Conservation (phyloP, 2,329 filamentous ascomycete genomes). For the Colletotrichum trifolii region DNA sequence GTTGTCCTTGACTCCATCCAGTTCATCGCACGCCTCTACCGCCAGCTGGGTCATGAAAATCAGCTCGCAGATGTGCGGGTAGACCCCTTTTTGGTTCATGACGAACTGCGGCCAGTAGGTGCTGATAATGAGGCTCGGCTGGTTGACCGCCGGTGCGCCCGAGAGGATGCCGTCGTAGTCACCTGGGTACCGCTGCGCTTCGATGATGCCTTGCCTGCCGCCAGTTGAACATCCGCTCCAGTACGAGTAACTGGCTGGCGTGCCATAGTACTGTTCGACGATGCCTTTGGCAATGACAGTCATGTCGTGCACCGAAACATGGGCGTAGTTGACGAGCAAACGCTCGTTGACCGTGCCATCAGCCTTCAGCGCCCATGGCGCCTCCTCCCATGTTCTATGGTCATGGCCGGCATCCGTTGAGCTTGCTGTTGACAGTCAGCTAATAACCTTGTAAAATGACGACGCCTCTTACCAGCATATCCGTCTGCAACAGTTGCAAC, state of each 20-base stretch:
- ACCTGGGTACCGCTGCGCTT: constrained; percentile 62
- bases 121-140: constrained; percentile 30
- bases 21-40: constrained; percentile 33
- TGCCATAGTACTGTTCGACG: constrained; percentile 58
- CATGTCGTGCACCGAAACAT: constrained; percentile 39
- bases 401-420: constrained; percentile 32
- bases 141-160: constrained; percentile 53
- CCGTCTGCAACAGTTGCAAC: constrained; percentile 28
- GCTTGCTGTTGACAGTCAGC: constrained; percentile 18
- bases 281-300: constrained; percentile 61
- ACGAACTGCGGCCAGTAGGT: constrained; percentile 38
- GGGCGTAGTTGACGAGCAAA: constrained; percentile 28
- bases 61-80: constrained; percentile 40
- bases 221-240: constrained; percentile 66
- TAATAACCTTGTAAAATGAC: neutral
- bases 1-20: constrained; percentile 33
- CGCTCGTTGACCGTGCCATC: constrained; percentile 32
- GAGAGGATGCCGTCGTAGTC: constrained; percentile 67
- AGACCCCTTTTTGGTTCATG: constrained; percentile 29
- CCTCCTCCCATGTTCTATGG: constrained; percentile 18
- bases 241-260: constrained; percentile 56
- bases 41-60: constrained; percentile 44
- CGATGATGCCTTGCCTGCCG: constrained; percentile 65
- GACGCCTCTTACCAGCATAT: constrained; percentile 26
- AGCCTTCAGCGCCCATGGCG: constrained; percentile 39